phyloP scores from a whole-genome alignment of 805 yeast genomes.

The Metschnikowia cerradonensis region DNA sequence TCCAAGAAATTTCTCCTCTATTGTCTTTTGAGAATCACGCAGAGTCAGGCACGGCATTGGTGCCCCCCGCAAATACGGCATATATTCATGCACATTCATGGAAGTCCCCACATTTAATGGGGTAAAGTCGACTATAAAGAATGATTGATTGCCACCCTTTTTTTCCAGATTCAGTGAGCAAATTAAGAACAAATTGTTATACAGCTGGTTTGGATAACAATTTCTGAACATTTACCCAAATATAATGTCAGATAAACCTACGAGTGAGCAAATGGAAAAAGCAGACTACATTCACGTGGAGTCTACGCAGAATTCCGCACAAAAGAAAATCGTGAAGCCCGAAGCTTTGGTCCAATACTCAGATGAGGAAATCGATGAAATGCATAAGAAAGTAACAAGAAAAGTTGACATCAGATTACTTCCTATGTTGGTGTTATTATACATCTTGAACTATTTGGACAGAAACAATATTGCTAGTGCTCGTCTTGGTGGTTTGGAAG shows the following conservation, averaged over 20 bases:
- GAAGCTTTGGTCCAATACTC: constrained; percentile 28
- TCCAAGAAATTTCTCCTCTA: not conserved
- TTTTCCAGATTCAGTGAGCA: not conserved
- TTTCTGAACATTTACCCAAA: not conserved
- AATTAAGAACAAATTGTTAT: not conserved
- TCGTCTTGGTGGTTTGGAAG: constrained; percentile 45
- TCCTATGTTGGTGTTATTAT: constrained; percentile 48
- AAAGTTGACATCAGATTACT: constrained; percentile 48
- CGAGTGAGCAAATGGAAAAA: constrained; percentile 7
- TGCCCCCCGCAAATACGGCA: constrained; percentile 1
- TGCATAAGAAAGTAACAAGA: constrained; percentile 42
- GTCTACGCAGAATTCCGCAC: not conserved
- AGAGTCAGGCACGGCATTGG: not conserved
- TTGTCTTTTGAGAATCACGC: not conserved
- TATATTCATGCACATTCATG: not conserved
- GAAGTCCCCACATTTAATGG: not conserved
- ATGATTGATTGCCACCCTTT: not conserved
- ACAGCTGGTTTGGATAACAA: constrained; percentile 1
- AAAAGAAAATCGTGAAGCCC: constrained; percentile 19
- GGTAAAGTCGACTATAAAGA: not conserved
- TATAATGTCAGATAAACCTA: constrained; percentile 1
- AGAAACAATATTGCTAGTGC: constrained; percentile 54
- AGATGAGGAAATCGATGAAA: constrained; percentile 40
- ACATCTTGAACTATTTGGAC: constrained; percentile 50
- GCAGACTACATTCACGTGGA: constrained; percentile 10